Percentiles rank a stretch among this genome's conserved stretches.
These are phyloP conservation scores for Apiospora aurea DNA, from an alignment of 2,329 filamentous ascomycete genomes.

Conservation along the genomic window DNA sequence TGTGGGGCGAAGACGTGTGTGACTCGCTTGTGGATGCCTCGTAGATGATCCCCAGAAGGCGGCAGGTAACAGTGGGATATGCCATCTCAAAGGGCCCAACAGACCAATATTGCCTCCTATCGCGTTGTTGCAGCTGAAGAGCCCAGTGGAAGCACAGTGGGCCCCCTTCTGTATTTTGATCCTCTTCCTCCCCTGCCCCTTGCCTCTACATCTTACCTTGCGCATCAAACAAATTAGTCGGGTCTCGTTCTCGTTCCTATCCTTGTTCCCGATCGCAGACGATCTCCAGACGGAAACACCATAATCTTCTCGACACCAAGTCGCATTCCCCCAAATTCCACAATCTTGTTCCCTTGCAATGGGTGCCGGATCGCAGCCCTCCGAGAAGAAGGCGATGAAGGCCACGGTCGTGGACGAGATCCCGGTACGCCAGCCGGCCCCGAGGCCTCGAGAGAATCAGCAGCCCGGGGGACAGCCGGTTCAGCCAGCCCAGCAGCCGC, in stretches of 20 bases:
- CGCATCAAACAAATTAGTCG: background rate
- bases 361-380: background rate
- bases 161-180: background rate
- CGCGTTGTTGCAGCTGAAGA: background rate
- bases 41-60: background rate
- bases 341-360: background rate
- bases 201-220: background rate
- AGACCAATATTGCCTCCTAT: background rate
- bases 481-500: background rate
- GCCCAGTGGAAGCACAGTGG: background rate
- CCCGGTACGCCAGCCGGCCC: background rate
- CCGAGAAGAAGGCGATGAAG: constrained; percentile 25
- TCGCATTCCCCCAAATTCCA: background rate
- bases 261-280: background rate
- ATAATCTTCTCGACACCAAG: background rate
- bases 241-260: background rate
- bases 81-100: background rate
- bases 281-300: background rate
- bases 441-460: background rate
- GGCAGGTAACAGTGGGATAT: background rate
- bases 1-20: background rate
- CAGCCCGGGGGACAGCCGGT: background rate
- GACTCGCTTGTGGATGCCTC: background rate
- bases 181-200: background rate
- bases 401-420: constrained; percentile 26